A percentile compares a stretch with the other conserved stretches of the same genome.
These are phyloP conservation scores for Biscogniauxia sp. DNA, from an alignment of 2,329 filamentous ascomycete species.

Conservation along the genomic window DNA sequence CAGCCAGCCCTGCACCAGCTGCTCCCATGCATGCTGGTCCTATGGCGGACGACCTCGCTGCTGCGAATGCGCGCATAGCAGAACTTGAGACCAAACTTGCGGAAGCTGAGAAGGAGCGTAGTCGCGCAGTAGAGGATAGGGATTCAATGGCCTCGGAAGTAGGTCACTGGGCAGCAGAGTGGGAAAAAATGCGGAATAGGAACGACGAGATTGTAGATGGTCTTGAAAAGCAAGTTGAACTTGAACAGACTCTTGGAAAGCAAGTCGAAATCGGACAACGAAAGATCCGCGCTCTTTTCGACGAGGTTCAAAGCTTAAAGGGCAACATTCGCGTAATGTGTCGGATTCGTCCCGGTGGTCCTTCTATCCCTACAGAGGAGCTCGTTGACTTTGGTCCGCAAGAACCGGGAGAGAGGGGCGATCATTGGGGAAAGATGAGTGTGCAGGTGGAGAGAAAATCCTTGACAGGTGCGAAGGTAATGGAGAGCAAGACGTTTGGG, in stretches of 20 bases:
- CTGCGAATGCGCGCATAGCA: background rate
- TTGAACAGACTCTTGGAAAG: constrained; percentile 33
- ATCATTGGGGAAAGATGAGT: constrained; percentile 78
- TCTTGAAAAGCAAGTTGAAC: background rate
- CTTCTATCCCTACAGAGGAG: constrained; percentile 55
- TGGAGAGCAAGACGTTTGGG: constrained; percentile 75
- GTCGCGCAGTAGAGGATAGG: background rate
- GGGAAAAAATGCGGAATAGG: background rate
- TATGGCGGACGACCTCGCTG: background rate
- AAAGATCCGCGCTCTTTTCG: constrained; percentile 75
- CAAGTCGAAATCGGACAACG: constrained; percentile 84
- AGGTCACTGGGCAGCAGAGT: background rate
- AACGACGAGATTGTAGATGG: background rate
- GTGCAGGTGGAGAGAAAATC: constrained; percentile 75
- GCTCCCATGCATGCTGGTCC: background rate
- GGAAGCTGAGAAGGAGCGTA: constrained; percentile 3
- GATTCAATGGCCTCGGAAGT: constrained; percentile 1
- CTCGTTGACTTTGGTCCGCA: constrained; percentile 41
- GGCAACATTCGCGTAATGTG: constrained; percentile 98
- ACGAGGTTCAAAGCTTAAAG: constrained; percentile 92
- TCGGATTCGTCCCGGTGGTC: constrained; percentile 73
- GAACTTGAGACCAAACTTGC: constrained; percentile 3
- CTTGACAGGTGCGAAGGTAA: constrained; percentile 67
- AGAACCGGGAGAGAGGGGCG: constrained; percentile 64
- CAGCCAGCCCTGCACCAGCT: too few relatives aligned